Evolutionary conservation across 306 rosid species (phyloP), one percentile per base, ranked within the genome.

Genomic region (Trifolium dubium): DNA sequence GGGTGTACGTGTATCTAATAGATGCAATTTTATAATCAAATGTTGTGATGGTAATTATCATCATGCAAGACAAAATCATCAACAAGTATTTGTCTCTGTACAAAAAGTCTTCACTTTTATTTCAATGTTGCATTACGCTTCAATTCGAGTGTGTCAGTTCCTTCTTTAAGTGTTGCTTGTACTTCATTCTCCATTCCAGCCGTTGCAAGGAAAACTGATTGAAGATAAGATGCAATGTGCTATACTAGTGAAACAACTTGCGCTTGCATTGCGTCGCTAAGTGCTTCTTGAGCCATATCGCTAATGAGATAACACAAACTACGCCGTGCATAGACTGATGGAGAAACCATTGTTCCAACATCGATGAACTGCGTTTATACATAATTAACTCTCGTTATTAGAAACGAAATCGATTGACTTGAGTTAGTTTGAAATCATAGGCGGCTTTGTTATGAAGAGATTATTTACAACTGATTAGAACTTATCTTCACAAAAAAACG

Each of bases 151-250:
- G 78, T 34, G n/a, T n/a, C n/a, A 54, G 89, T 35, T 49, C 90
- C 94, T 7, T 91, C 97, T 80, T 87, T 89, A 23, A 89, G 87
- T 9, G 97, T 90, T 71, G 71, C 83, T 72, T 82, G 89, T 0
- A 92, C 86, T 80, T 88, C 89, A 34, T 51, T 89, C 76, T 86
- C 92, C 97, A 81, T 85, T 28, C 89, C 92, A 50, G 83, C 82
- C 39, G 79, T 72, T 23, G 85, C 61, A 35, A 91, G 89, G 41
- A 89, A 81, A 50, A 81, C 94, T 46, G 90, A 85, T 80, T 91
- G 94, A 64, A 91, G 94, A 86, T 89, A 89, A n/a, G 88, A 89
- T 72, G 97, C 97, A 77, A 91, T 82, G 68, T 91, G 89, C 94
- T 92, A 89, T 39, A 87, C 76, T 0, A 90, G 97, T 8, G 92